Conservation (phyloP, 139 green algal species). For the Chlamydomonas applanata region DNA sequence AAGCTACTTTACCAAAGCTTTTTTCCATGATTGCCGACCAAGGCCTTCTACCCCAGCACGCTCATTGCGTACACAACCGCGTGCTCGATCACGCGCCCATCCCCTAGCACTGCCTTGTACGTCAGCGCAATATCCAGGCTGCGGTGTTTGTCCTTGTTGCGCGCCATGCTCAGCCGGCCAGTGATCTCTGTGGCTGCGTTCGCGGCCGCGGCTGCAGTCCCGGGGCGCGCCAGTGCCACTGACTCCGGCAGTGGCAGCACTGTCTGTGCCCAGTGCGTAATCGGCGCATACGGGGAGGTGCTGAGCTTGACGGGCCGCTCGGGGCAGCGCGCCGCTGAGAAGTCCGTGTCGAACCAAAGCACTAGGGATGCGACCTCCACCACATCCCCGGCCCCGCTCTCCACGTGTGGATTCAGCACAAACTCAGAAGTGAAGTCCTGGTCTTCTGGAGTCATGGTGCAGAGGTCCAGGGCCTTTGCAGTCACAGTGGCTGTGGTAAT, state of each 20-base stretch:
- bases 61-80: constrained; percentile 1
- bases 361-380: constrained; percentile 62
- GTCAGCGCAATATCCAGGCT: constrained; percentile 68
- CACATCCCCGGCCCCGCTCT: constrained; percentile 11
- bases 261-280: constrained; percentile 94
- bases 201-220: not conserved
- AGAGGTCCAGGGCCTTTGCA: constrained; percentile 67
- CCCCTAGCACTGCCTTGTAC: constrained; percentile 32
- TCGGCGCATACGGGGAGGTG: constrained; percentile 65
- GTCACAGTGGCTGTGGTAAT: constrained; percentile 40
- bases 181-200: constrained; percentile 27
- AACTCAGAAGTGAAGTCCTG: constrained; percentile 87
- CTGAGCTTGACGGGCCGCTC: constrained; percentile 72
- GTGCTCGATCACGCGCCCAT: constrained; percentile 16
- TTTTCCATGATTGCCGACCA: too few relatives aligned
- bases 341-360: constrained; percentile 94
- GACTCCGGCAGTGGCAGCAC: constrained; percentile 72
- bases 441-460: constrained; percentile 65
- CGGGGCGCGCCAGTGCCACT: constrained; percentile 38
- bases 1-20: too few relatives aligned
- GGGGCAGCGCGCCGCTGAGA: constrained; percentile 80
- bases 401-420: constrained; percentile 27
- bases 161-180: constrained; percentile 72
- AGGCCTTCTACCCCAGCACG: not conserved
- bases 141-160: constrained; percentile 54